Conservation (phyloP, 345 rosid species). For the Boechera divaricarpa region DNA sequence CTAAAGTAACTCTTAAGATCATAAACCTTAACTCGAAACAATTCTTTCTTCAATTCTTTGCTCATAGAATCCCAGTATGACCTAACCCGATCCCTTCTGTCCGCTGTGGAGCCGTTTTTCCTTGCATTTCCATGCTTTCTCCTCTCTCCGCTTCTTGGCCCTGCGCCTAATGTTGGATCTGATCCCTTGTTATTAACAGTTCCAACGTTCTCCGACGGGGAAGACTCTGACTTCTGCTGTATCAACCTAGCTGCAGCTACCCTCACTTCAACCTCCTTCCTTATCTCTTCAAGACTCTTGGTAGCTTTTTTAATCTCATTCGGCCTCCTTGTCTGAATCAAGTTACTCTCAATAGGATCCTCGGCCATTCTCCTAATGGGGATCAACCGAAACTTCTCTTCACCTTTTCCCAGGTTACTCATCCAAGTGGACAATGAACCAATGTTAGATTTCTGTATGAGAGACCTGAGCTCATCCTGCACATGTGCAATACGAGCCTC, state of each 20-base stretch:
- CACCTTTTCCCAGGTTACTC: conserved; percentile 83
- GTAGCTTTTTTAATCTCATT: conserved; percentile 92
- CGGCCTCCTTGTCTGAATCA: conserved; percentile 73
- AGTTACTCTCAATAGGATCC: conserved; percentile 87
- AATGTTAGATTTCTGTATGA: conserved; percentile 75
- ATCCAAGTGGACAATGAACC: conserved; percentile 78
- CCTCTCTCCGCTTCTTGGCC: conserved; percentile 70
- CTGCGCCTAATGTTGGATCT: conserved; percentile 54
- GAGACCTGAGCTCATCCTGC: conserved; percentile 69
- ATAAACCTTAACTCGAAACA: conserved; percentile 62
- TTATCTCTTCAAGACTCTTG: conserved; percentile 86
- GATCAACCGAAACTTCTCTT: conserved; percentile 73
- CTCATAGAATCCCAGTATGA: conserved; percentile 76
- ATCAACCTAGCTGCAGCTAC: conserved; percentile 84
- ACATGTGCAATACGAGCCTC: conserved; percentile 80
- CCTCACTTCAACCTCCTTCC: conserved; percentile 94
- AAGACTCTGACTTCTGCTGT: conserved; percentile 80
- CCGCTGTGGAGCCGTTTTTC: conserved; percentile 62
- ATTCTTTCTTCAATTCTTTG: conserved; percentile 58
- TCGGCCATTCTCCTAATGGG: conserved; percentile 70
- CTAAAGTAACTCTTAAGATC: conserved; percentile 67
- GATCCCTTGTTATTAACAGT: conserved; percentile 54
- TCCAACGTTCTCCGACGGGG: conserved; percentile 46
- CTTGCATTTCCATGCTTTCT: conserved; percentile 62
- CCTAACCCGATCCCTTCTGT: conserved; percentile 65